Evolutionary conservation across 176 grass and related monocot genomes (phyloP).

Genomic region (Raddia guianensis): DNA sequence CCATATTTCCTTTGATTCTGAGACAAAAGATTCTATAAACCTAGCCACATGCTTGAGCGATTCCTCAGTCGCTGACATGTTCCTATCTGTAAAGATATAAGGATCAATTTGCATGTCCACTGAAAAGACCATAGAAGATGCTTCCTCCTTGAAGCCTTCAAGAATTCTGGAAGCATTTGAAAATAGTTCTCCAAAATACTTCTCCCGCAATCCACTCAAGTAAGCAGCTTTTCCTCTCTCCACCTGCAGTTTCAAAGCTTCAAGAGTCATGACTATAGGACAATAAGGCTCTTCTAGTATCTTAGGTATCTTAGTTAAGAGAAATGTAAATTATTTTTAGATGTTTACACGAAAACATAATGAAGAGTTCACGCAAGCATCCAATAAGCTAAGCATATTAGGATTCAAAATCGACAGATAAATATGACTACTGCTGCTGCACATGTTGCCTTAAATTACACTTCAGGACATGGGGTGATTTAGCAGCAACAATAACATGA

Average conservation of each 20-base stretch:
- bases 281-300: constrained; percentile 14
- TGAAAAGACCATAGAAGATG: constrained; percentile 38
- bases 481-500: background rate
- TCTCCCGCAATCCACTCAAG: constrained; percentile 92
- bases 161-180: constrained; percentile 83
- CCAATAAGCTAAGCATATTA: constrained; percentile 3
- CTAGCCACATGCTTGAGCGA: constrained; percentile 85
- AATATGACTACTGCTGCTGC: background rate
- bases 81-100: constrained; percentile 44
- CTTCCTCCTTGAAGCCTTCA: constrained; percentile 47
- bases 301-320: constrained; percentile 21
- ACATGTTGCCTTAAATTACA: background rate
- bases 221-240: constrained; percentile 93
- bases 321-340: constrained; percentile 26
- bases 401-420: background rate
- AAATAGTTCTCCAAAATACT: constrained; percentile 92
- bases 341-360: background rate
- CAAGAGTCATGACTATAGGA: constrained; percentile 16
- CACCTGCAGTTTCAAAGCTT: constrained; percentile 58
- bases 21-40: constrained; percentile 97
- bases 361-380: background rate
- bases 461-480: background rate
- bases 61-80: constrained; percentile 57
- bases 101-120: constrained; percentile 32
- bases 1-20: constrained; percentile 94